Evolutionary conservation across 441 rosid genomes (phyloP).

Genomic region (Cnidoscolus chayamansa): DNA sequence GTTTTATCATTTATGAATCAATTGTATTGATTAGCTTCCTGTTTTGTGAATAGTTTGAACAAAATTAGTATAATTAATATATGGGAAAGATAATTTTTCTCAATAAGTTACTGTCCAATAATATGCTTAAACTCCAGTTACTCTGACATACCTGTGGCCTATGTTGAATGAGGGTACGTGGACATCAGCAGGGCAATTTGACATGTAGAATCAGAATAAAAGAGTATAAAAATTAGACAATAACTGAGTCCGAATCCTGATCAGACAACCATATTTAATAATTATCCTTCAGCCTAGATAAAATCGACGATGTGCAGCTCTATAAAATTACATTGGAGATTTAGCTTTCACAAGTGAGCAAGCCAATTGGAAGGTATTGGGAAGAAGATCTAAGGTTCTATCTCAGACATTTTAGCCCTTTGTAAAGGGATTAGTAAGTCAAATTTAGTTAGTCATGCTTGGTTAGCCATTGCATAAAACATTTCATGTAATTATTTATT

Average conservation of each 20-base stretch:
- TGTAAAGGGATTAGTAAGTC: not conserved
- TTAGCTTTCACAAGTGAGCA: not conserved
- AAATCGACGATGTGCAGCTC: not conserved
- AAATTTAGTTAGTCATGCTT: not conserved
- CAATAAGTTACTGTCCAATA: not conserved
- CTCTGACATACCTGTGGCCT: not conserved
- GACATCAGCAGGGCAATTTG: not conserved
- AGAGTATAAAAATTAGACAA: not conserved
- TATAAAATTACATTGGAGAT: not conserved
- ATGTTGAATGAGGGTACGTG: not conserved
- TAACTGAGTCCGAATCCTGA: not conserved
- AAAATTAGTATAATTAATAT: no score
- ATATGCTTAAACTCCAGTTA: not conserved
- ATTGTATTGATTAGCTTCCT: no score
- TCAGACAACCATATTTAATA: not conserved
- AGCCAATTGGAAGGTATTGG: not conserved
- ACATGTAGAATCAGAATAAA: no score
- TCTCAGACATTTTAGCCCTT: not conserved
- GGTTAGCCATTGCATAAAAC: not conserved
- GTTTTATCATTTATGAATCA: no score
- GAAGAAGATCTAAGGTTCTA: not conserved
- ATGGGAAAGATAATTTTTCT: no score
- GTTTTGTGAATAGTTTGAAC: no score
- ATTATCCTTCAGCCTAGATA: not conserved
- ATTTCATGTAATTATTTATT: not conserved